Evolutionary conservation across 352 stramenopile genomes (phyloP).

Genomic region (Pythium phragmiticola): DNA sequence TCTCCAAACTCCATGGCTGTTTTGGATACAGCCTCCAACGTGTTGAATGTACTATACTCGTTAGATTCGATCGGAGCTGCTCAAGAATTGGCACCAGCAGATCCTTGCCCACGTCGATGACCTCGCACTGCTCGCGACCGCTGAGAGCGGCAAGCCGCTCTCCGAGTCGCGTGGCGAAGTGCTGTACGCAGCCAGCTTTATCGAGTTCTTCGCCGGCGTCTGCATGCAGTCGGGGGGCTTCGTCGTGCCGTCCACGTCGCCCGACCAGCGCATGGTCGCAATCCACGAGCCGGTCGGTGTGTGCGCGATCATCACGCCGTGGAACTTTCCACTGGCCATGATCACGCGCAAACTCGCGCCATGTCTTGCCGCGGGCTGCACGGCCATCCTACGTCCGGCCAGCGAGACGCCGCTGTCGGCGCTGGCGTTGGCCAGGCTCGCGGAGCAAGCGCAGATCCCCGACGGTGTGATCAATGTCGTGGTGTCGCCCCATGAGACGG

Average conservation of each 20-base stretch:
- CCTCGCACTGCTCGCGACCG: conserved; percentile 91
- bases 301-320: conserved; percentile 95
- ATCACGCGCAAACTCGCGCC: conserved; percentile 96
- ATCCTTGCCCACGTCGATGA: conserved; percentile 66
- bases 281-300: conserved; percentile 94
- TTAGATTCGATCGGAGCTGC: conserved; percentile 46
- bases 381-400: conserved; percentile 95
- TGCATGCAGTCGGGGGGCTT: conserved; percentile 88
- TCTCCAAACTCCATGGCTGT: neutral
- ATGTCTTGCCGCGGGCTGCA: conserved; percentile 94
- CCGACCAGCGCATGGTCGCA: conserved; percentile 67
- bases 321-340: conserved; percentile 99
- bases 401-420: conserved; percentile 96
- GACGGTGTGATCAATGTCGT: conserved; percentile 90
- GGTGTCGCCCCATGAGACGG: conserved; percentile 60
- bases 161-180: conserved; percentile 93
- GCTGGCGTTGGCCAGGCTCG: conserved; percentile 90
- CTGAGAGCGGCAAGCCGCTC: conserved; percentile 97
- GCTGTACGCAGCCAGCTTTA: conserved; percentile 91
- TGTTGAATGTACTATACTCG: too few species aligned
- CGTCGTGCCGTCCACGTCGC: conserved; percentile 55
- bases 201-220: conserved; percentile 97
- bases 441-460: conserved; percentile 82
- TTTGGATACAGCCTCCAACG: too few species aligned
- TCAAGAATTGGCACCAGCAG: conserved; percentile 76